A percentile compares a stretch with the other conserved stretches of the same genome.
Conservation (phyloP, 306 rosid species). For the Castanea mollissima region DNA sequence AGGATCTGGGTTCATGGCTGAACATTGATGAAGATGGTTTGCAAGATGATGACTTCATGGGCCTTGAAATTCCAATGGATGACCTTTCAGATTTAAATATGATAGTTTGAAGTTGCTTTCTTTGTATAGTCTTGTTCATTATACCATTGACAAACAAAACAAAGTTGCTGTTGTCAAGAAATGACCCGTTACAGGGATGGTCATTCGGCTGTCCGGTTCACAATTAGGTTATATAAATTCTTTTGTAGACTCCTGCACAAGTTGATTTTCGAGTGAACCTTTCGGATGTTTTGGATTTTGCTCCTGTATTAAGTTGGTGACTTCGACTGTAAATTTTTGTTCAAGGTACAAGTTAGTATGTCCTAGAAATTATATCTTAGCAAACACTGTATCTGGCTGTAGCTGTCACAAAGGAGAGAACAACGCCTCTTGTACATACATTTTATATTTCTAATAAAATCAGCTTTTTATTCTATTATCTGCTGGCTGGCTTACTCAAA, state of each 20-base stretch:
- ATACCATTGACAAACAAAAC: conserved; percentile 91
- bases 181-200: conserved; percentile 73
- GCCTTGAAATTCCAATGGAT: conserved; percentile 99
- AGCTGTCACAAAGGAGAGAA: conserved; percentile 76
- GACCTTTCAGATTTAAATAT: conserved; percentile 96
- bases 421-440: conserved; percentile 89
- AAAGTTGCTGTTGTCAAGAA: conserved; percentile 61
- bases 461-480: conserved; percentile 49
- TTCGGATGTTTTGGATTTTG: conserved; percentile 74
- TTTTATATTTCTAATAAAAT: conserved; percentile 79
- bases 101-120: conserved; percentile 93
- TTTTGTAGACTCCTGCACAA: conserved; percentile 80
- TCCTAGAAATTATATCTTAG: conserved; percentile 81
- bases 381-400: conserved; percentile 76
- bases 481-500: conserved; percentile 1
- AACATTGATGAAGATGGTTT: conserved; percentile 87
- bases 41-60: conserved; percentile 95
- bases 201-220: conserved; percentile 57
- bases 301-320: conserved; percentile 63
- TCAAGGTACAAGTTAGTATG: conserved; percentile 76
- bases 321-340: conserved; percentile 91
- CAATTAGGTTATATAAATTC: conserved; percentile 94
- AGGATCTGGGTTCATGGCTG: conserved; percentile 97
- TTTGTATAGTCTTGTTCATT: conserved; percentile 94
- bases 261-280: conserved; percentile 82